These are phyloP conservation scores for Emergomyces orientalis DNA, from an alignment of 2,329 filamentous ascomycete genomes.

Conservation along the genomic window DNA sequence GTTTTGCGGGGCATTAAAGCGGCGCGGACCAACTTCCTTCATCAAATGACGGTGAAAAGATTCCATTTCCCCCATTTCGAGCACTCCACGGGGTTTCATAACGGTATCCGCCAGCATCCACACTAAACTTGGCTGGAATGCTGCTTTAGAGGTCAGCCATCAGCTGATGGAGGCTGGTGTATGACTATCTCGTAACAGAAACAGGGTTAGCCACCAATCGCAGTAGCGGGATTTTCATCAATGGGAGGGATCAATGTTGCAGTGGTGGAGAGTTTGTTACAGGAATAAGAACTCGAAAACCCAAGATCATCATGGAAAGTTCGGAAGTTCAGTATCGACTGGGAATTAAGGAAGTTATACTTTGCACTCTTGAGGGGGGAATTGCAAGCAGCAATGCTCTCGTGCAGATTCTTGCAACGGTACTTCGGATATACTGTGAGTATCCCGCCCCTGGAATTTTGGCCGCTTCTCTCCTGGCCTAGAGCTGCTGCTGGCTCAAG, in stretches of 20 bases:
- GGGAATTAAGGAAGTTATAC: neutral
- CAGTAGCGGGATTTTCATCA: neutral
- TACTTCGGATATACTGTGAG: neutral
- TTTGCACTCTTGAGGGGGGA: neutral
- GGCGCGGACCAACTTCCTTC: neutral
- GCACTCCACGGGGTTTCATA: neutral
- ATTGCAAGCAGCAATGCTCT: neutral
- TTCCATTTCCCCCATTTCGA: too few species aligned
- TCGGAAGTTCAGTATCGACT: neutral
- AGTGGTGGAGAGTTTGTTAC: neutral
- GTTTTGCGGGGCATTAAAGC: slow-evolving; percentile 6
- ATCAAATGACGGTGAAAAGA: neutral
- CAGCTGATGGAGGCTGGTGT: neutral
- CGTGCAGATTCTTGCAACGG: neutral
- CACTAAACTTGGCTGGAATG: neutral
- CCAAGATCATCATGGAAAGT: neutral
- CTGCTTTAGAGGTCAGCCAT: slow-evolving; percentile 1
- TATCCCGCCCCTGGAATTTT: too few species aligned
- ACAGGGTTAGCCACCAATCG: slow-evolving; percentile 25
- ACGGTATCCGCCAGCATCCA: neutral
- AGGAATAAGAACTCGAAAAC: neutral
- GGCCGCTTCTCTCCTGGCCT: neutral
- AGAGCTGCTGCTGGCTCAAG: neutral
- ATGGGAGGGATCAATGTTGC: neutral
- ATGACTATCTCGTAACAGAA: slow-evolving; percentile 30